Evolutionary conservation across 1,284 basidiomycete species (phyloP).

Genomic region (Fomitopsis schrenkii): DNA sequence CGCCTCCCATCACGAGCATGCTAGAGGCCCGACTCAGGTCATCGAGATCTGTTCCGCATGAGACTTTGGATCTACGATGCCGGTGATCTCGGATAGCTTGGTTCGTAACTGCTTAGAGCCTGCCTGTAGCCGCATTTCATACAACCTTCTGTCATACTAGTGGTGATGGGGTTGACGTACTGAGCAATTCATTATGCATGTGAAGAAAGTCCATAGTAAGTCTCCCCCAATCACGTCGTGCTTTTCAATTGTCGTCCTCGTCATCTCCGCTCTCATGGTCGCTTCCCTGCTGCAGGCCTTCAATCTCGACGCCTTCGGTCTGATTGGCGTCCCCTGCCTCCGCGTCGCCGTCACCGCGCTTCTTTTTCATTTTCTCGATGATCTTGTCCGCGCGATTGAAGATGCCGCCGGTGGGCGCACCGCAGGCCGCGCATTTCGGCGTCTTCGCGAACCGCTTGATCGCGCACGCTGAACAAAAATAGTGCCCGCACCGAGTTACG

Average conservation of each 20-base stretch:
- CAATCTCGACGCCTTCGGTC: slow-evolving; percentile 51
- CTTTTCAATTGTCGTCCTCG: slow-evolving; percentile 12
- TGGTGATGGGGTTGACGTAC: background rate
- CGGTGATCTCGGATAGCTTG: background rate
- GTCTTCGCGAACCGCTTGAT: slow-evolving; percentile 92
- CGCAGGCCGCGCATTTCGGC: slow-evolving; percentile 95
- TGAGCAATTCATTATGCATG: background rate
- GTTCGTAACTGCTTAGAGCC: background rate
- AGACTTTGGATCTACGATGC: background rate
- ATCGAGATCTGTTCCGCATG: background rate
- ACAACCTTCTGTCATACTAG: background rate
- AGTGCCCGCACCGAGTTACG: slow-evolving; percentile 95
- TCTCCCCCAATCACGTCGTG: slow-evolving; percentile 10
- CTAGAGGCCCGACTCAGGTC: background rate
- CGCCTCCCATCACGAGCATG: background rate
- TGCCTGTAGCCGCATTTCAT: background rate
- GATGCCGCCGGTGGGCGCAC: slow-evolving; percentile 89
- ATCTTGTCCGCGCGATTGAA: slow-evolving; percentile 90
- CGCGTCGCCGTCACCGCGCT: slow-evolving; percentile 40
- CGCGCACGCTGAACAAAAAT: slow-evolving; percentile 93
- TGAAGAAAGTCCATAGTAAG: background rate
- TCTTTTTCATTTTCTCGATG: slow-evolving; percentile 71
- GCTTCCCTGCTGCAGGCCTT: slow-evolving; percentile 47
- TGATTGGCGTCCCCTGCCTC: slow-evolving; percentile 34
- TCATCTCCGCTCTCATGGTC: slow-evolving; percentile 29